phyloP scores from a whole-genome alignment of 2,329 filamentous ascomycete genomes.

The Colletotrichum endophyticum region DNA sequence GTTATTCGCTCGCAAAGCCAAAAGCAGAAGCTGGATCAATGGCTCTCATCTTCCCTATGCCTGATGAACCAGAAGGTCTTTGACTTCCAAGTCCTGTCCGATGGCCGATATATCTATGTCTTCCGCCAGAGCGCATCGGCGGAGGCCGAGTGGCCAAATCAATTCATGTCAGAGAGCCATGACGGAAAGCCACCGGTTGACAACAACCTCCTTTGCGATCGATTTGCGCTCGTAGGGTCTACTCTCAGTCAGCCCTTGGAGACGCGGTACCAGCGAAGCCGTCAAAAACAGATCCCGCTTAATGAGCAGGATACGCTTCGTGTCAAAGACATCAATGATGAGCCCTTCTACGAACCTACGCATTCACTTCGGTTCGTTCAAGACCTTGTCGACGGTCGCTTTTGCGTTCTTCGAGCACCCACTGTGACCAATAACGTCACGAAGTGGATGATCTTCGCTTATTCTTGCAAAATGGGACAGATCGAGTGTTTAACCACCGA shows the following conservation, averaged over 20 bases:
- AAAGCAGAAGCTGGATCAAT: not conserved
- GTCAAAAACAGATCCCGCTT: not conserved
- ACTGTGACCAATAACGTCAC: not conserved
- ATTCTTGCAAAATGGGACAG: not conserved
- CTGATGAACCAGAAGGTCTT: not conserved
- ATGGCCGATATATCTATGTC: not conserved
- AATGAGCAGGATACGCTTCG: not conserved
- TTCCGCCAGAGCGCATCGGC: not conserved
- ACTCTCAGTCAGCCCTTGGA: not conserved
- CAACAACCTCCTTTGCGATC: not conserved
- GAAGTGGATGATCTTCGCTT: not conserved
- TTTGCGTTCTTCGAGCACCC: not conserved
- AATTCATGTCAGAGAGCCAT: not conserved
- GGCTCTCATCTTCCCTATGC: not conserved
- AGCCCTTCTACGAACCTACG: not conserved
- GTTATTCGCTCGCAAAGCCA: not conserved
- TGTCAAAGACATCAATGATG: not conserved
- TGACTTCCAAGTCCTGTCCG: not conserved
- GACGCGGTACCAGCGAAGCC: not conserved
- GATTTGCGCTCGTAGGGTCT: not conserved
- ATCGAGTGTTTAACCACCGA: not conserved
- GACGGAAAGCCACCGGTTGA: not conserved
- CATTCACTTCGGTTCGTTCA: not conserved
- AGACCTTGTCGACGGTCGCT: not conserved
- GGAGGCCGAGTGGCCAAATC: not conserved